These are phyloP conservation scores for Begonia fuchsioides DNA, from an alignment of 306 rosid species.

Conservation along the genomic window DNA sequence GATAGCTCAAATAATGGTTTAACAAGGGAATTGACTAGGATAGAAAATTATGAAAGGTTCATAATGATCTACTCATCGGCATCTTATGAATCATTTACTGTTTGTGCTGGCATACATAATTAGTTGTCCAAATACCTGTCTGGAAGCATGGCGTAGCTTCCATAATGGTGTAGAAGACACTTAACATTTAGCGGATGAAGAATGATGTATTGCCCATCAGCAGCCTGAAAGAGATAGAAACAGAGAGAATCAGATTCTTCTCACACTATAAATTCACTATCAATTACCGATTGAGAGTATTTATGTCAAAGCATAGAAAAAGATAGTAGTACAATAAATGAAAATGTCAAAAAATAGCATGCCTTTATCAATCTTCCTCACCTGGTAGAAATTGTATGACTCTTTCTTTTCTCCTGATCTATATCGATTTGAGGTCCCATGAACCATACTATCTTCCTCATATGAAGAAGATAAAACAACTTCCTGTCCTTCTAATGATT, in stretches of 20 bases:
- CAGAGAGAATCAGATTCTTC: neutral
- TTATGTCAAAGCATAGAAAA: too few relatives aligned
- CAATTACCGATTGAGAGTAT: too few relatives aligned
- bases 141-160: constrained; percentile 69
- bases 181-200: constrained; percentile 86
- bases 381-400: constrained; percentile 81
- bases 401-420: constrained; percentile 47
- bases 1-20: too few relatives aligned
- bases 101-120: too few relatives aligned
- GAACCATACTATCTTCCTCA: constrained; percentile 22
- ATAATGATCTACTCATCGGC: too few relatives aligned
- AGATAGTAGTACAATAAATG: neutral
- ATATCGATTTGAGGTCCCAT: constrained; percentile 19
- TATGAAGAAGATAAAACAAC: constrained; percentile 28
- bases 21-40: too few relatives aligned
- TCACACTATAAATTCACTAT: too few relatives aligned
- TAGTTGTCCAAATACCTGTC: constrained; percentile 42
- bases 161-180: constrained; percentile 75
- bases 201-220: constrained; percentile 93
- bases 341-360: neutral
- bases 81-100: too few relatives aligned
- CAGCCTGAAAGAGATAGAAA: constrained; percentile 51
- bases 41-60: too few relatives aligned
- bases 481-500: constrained; percentile 11
- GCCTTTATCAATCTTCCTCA: constrained; percentile 12